phyloP scores from a whole-genome alignment of 306 rosid species.

The Datisca glomerata region DNA sequence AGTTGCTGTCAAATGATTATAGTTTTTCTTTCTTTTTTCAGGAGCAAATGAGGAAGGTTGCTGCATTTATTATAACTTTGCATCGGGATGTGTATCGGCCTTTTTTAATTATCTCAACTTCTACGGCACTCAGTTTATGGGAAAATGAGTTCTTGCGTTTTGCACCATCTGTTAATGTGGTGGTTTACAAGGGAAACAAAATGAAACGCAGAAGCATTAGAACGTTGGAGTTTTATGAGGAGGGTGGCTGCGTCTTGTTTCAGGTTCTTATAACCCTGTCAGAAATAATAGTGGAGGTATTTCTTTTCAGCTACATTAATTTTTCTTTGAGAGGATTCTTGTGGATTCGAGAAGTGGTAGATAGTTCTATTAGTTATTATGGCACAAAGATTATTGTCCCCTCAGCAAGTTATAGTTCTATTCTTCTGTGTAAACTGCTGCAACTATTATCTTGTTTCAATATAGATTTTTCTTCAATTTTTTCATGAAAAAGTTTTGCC shows the following conservation, averaged over 20 bases:
- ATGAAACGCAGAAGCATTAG: slow-evolving; percentile 31
- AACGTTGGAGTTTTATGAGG: slow-evolving; percentile 35
- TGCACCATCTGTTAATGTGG: slow-evolving; percentile 37
- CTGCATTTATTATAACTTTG: slow-evolving; percentile 38
- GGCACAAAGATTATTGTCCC: no score
- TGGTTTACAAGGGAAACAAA: slow-evolving; percentile 45
- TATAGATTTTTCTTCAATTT: no score
- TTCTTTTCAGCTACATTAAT: slow-evolving; percentile 10
- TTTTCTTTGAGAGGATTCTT: neutral
- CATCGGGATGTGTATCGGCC: slow-evolving; percentile 30
- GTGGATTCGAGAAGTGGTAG: no score
- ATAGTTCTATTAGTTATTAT: no score
- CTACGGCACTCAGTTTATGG: slow-evolving; percentile 38
- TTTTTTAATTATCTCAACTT: slow-evolving; percentile 49
- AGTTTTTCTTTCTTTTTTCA: slow-evolving; percentile 23
- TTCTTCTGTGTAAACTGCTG: no score
- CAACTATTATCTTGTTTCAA: no score
- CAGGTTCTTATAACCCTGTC: slow-evolving; percentile 40
- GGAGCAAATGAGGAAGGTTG: slow-evolving; percentile 41
- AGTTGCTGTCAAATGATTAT: no score
- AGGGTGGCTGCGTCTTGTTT: slow-evolving; percentile 26
- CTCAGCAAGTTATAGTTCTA: no score
- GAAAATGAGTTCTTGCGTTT: slow-evolving; percentile 29
- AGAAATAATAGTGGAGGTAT: slow-evolving; percentile 43
- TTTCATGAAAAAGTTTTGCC: no score